Base-by-base conservation (phyloP, 2,329 filamentous ascomycete species). In the Colletotrichum sp. region DNA sequence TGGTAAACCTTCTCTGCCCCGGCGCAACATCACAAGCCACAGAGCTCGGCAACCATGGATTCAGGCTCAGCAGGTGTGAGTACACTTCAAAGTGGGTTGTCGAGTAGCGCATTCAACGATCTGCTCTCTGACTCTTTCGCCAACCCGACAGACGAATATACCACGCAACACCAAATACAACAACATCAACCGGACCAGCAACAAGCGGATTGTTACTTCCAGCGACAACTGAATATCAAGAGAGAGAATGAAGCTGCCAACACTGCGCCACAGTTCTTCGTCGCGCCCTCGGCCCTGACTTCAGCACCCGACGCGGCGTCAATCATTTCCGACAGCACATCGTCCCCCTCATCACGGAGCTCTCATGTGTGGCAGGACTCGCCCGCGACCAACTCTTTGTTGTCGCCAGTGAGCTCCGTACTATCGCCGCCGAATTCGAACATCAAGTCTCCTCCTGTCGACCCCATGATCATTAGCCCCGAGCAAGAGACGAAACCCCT, bases 41-140 rank as follows among this genome's bases (percentile, higher is more conserved):
- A 52, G 8, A 52, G 34, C 24, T 9, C 16, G 26, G 26, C 36
- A 49, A 59, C 21, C 39, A 75, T 76, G 74, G 64, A 68, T 10
- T 65, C 34, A 3, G 24, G 32, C 39, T 24, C 44, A 16, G 24
- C n/a, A 34, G 36, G 70, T 60, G 64, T 64, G 21, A 65, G 59
- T 59, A 26, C 18, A 24, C 44, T 64, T 59, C 70, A 73, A 68
- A 32, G 74, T 73, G 74, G 64, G 70, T 60, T 73, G 13, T 12
- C 68, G 15, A 26, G 21, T 16, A 66, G 26, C 30, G 62, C 68
- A 26, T 30, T 32, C 26, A 21, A 30, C 8, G 12, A 39, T 8
- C 6, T 26, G 15, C n/a, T 52, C 15, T n/a, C 59, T 34, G 34
- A 65, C 64, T 18, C 26, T 10, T 30, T 26, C 13, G 32, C 59